Conservation (phyloP, 106 monocot species). For the Triglochin maritima region DNA sequence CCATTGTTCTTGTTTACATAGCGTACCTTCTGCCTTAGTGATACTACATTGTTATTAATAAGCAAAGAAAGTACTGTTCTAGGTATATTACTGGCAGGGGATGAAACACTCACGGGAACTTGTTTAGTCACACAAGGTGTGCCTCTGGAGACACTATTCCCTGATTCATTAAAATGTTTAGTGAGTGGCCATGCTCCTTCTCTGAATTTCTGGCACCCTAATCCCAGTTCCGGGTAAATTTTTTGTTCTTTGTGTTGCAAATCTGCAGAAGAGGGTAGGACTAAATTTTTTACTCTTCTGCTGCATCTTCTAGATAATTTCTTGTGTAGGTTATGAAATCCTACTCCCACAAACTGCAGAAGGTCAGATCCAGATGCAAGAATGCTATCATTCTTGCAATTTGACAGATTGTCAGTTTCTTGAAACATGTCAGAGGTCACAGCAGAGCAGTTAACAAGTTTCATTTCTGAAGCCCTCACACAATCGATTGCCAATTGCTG, state of each 20-base stretch:
- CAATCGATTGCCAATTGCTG: background rate
- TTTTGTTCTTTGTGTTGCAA: background rate
- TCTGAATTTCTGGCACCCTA: background rate
- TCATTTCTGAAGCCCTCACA: background rate
- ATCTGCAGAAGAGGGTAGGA: background rate
- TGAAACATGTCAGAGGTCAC: background rate
- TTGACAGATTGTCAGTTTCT: background rate
- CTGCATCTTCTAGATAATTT: conserved; percentile 3
- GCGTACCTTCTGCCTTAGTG: conserved; percentile 40
- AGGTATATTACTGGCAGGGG: conserved; percentile 8
- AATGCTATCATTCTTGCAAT: background rate
- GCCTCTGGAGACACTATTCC: background rate
- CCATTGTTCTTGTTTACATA: conserved; percentile 33
- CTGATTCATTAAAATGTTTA: background rate
- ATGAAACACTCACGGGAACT: conserved; percentile 7
- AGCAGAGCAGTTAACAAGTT: background rate
- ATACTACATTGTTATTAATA: conserved; percentile 43
- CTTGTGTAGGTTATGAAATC: conserved; percentile 8
- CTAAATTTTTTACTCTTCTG: conserved; percentile 5
- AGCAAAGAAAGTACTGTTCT: conserved; percentile 46
- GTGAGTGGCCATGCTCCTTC: background rate
- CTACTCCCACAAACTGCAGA: background rate
- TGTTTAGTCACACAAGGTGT: conserved; percentile 1
- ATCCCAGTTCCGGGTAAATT: no score
- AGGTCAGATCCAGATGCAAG: conserved; percentile 1